phyloP scores from a whole-genome alignment of 2,329 filamentous ascomycete species.

The Aspergillus alliaceus region DNA sequence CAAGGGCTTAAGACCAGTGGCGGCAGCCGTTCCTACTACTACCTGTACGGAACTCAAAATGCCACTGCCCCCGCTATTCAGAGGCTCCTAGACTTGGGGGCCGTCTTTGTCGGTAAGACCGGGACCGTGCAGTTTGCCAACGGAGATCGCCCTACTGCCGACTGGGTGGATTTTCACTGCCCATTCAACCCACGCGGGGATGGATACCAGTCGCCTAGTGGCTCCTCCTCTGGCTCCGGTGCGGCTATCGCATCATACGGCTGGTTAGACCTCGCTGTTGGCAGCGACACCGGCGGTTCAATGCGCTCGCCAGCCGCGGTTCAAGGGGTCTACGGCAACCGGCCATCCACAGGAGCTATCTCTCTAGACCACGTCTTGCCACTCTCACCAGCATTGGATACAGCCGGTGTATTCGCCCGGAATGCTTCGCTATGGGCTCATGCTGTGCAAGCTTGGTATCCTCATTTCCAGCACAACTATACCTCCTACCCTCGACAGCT shows the following conservation, averaged over 20 bases:
- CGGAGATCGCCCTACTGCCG: constrained; percentile 26
- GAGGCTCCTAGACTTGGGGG: constrained; percentile 60
- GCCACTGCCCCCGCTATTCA: constrained; percentile 54
- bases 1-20: constrained; percentile 57
- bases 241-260: constrained; percentile 32
- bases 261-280: constrained; percentile 30
- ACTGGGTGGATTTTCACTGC: constrained; percentile 37
- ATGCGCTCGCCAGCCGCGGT: constrained; percentile 27
- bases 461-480: constrained; percentile 15
- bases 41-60: constrained; percentile 50
- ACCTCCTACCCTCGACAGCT: constrained; percentile 22
- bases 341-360: constrained; percentile 24
- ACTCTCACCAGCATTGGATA: constrained; percentile 30
- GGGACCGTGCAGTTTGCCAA: constrained; percentile 37
- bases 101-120: constrained; percentile 43
- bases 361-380: constrained; percentile 22
- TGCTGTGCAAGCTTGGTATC: constrained; percentile 20
- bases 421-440: constrained; percentile 20
- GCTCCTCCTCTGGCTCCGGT: constrained; percentile 21
- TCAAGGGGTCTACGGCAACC: constrained; percentile 30
- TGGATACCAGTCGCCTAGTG: constrained; percentile 30
- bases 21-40: constrained; percentile 60
- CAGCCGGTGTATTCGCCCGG: constrained; percentile 31
- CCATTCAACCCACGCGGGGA: constrained; percentile 41
- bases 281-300: constrained; percentile 29